phyloP scores from a whole-genome alignment of 2,329 filamentous ascomycete species.

The Lasiodiplodia gonubiensis region DNA sequence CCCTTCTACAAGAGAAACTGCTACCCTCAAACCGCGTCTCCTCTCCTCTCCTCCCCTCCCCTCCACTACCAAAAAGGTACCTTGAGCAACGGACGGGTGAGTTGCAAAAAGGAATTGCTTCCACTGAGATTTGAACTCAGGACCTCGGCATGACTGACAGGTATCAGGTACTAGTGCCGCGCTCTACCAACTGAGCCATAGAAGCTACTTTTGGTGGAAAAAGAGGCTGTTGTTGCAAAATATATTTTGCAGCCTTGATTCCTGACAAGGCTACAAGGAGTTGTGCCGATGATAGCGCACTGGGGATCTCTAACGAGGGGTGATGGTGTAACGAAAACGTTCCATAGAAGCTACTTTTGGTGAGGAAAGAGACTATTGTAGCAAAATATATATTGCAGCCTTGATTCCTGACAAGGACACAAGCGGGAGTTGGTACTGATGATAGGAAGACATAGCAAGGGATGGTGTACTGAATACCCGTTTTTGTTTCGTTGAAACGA shows the following conservation, averaged over 20 bases:
- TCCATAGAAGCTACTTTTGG: slow-evolving; percentile 20
- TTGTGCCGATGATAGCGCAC: too few species aligned
- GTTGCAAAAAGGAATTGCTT: slow-evolving; percentile 21
- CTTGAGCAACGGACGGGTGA: background rate
- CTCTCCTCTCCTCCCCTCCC: too few species aligned
- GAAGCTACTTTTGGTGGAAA: background rate
- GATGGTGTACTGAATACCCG: background rate
- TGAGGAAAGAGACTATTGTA: background rate
- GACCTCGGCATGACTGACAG: slow-evolving; percentile 26
- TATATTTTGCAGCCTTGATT: background rate
- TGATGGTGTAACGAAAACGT: too few species aligned
- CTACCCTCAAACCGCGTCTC: background rate
- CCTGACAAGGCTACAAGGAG: background rate
- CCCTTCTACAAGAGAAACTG: background rate
- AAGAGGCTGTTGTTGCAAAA: background rate
- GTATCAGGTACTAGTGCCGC: slow-evolving; percentile 25
- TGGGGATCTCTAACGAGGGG: too few species aligned
- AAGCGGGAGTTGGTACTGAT: background rate
- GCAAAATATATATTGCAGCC: background rate
- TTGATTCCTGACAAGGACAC: background rate
- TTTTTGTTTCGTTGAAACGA: background rate
- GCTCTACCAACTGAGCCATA: slow-evolving; percentile 30
- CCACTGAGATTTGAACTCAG: slow-evolving; percentile 30
- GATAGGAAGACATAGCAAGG: background rate
- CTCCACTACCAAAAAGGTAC: background rate